Percentiles rank a stretch among this genome's conserved stretches.
Conservation (phyloP, 257 asterid species). For the Striga asiatica region DNA sequence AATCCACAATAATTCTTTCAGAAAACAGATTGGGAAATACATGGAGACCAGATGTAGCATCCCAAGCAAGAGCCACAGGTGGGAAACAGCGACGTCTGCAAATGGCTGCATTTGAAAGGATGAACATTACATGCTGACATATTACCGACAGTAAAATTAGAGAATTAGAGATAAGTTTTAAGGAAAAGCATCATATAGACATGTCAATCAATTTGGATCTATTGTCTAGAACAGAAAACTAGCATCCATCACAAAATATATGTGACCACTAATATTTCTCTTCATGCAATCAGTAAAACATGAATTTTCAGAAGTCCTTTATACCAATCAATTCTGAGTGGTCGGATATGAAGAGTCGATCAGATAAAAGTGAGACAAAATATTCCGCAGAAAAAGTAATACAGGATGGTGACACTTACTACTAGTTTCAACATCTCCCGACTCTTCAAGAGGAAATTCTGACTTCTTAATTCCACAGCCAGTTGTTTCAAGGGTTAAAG, state of each 20-base stretch:
- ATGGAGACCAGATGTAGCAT: conserved; percentile 81
- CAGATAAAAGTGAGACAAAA: conserved; percentile 1
- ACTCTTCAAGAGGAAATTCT: conserved; percentile 56
- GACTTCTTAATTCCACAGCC: conserved; percentile 86
- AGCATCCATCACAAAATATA: too few species aligned
- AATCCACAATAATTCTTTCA: conserved; percentile 79
- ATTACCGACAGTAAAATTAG: conserved; percentile 4
- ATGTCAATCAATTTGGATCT: too few species aligned
- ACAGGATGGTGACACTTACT: conserved; percentile 35
- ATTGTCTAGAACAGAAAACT: too few species aligned
- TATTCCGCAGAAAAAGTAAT: conserved; percentile 5
- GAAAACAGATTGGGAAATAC: conserved; percentile 79
- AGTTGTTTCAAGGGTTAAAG: conserved; percentile 54
- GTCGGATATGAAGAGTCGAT: too few species aligned
- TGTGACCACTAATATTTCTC: too few species aligned
- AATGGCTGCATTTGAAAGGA: conserved; percentile 47
- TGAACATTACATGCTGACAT: conserved; percentile 15
- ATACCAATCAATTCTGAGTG: too few species aligned
- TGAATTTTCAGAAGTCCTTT: too few species aligned
- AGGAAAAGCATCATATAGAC: too few species aligned
- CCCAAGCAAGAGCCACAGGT: conserved; percentile 98
- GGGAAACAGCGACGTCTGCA: conserved; percentile 95
- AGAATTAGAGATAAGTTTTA: conserved; percentile 8
- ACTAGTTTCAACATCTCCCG: conserved; percentile 50
- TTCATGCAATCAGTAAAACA: too few species aligned